phyloP scores from a whole-genome alignment of 805 yeast genomes.

The Starmera pachycereana region DNA sequence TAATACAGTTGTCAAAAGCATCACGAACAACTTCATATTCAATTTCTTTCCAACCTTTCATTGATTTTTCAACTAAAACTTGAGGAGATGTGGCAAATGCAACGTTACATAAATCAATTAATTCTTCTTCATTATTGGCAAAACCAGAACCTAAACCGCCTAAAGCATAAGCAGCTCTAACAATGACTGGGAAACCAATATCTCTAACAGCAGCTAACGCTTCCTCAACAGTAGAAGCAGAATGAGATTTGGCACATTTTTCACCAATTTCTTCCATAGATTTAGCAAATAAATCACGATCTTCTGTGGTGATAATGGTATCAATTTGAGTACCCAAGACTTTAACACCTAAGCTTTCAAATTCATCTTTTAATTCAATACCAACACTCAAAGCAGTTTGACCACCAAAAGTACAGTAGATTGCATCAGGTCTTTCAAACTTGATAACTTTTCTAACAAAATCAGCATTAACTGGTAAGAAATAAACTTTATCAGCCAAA shows the following conservation, averaged over 20 bases:
- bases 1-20: conserved; percentile 93
- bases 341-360: conserved; percentile 81
- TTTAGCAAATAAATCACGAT: conserved; percentile 88
- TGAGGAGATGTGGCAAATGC: conserved; percentile 96
- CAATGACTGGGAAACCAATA: conserved; percentile 91
- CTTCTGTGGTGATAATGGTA: conserved; percentile 95
- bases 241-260: conserved; percentile 89
- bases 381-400: conserved; percentile 97
- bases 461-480: conserved; percentile 95
- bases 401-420: conserved; percentile 96
- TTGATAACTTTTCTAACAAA: conserved; percentile 92
- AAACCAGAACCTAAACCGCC: conserved; percentile 99
- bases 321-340: conserved; percentile 96
- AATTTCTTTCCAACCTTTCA: conserved; percentile 99
- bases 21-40: conserved; percentile 99
- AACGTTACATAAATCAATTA: conserved; percentile 73
- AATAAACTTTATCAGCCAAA: conserved; percentile 94
- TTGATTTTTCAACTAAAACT: conserved; percentile 87
- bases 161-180: conserved; percentile 93
- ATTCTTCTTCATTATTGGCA: conserved; percentile 79
- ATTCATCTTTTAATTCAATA: conserved; percentile 90
- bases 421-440: conserved; percentile 95
- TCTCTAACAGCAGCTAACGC: conserved; percentile 76
- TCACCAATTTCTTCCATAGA: conserved; percentile 94
- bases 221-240: conserved; percentile 73